Conservation (phyloP, 1,284 basidiomycete genomes). For the Ceraceosorus guamensis region DNA sequence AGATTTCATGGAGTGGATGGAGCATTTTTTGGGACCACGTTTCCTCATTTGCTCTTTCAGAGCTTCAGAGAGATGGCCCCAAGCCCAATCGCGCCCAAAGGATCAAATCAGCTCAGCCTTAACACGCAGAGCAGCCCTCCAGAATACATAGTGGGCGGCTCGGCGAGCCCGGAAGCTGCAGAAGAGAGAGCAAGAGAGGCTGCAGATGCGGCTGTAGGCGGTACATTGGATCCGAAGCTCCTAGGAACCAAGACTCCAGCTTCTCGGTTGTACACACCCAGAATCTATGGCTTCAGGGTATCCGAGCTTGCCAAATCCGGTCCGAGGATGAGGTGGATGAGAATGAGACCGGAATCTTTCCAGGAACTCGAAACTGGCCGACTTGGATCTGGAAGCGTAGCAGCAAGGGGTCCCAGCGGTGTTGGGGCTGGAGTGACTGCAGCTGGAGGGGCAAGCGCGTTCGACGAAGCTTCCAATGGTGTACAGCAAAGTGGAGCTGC, state of each 20-base stretch:
- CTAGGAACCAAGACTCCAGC: conserved; percentile 29
- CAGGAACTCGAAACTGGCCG: conserved; percentile 63
- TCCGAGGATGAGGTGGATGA: conserved; percentile 92
- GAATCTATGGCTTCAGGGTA: conserved; percentile 74
- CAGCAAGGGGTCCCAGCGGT: too few species aligned
- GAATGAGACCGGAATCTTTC: conserved; percentile 69
- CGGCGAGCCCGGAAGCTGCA: background rate
- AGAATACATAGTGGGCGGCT: conserved; percentile 53
- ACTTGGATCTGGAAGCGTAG: too few species aligned
- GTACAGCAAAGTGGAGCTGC: too few species aligned
- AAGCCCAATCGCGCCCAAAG: conserved; percentile 33
- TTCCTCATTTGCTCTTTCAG: conserved; percentile 94
- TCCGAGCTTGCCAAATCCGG: conserved; percentile 66
- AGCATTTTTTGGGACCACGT: conserved; percentile 98
- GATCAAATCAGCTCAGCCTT: conserved; percentile 4
- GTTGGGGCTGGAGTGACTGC: too few species aligned
- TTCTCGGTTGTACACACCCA: conserved; percentile 69
- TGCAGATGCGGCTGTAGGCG: background rate
- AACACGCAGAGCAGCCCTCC: conserved; percentile 50
- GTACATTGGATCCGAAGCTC: conserved; percentile 24
- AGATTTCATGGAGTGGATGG: conserved; percentile 95
- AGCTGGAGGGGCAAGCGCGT: too few species aligned
- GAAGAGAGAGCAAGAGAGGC: background rate
- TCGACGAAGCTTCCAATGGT: too few species aligned
- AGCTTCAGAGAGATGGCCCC: conserved; percentile 63